These are phyloP conservation scores for Trichoderma polysporum DNA, from an alignment of 2,329 filamentous ascomycete genomes.

Conservation along the genomic window DNA sequence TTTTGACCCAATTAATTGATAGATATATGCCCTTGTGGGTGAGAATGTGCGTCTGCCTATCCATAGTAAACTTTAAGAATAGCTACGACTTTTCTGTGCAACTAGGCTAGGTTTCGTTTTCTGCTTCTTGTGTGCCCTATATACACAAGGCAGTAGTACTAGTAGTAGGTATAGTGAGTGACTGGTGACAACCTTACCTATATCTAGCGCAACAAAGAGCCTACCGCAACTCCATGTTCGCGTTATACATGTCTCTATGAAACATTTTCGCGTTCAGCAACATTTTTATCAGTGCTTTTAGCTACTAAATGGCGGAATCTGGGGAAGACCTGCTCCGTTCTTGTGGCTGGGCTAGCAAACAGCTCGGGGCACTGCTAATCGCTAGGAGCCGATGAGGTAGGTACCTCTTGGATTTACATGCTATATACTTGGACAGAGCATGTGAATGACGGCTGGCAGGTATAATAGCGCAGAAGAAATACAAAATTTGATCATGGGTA, in stretches of 20 bases:
- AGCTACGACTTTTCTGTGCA: too few relatives aligned
- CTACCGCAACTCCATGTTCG: neutral
- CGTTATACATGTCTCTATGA: neutral
- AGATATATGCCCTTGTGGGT: too few relatives aligned
- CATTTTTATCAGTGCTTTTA: neutral
- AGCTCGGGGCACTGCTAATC: neutral
- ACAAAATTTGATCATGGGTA: neutral
- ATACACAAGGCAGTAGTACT: neutral
- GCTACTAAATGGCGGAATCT: neutral
- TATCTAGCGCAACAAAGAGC: neutral
- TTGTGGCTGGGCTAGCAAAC: conserved; percentile 16
- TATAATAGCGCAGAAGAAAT: neutral
- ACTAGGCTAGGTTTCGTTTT: too few relatives aligned
- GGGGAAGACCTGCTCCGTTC: neutral
- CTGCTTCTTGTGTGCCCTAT: neutral
- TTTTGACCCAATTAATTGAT: too few relatives aligned
- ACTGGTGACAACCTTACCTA: too few relatives aligned
- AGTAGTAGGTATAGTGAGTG: neutral
- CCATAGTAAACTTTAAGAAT: too few relatives aligned
- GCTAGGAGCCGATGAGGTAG: neutral
- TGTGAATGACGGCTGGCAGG: neutral
- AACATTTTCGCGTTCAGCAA: neutral
- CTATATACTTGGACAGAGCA: neutral
- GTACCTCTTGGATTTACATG: neutral
- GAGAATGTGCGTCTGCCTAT: too few relatives aligned